These are phyloP conservation scores for Angomonas desouzai DNA, from an alignment of 208 protist species.

Conservation along the genomic window DNA sequence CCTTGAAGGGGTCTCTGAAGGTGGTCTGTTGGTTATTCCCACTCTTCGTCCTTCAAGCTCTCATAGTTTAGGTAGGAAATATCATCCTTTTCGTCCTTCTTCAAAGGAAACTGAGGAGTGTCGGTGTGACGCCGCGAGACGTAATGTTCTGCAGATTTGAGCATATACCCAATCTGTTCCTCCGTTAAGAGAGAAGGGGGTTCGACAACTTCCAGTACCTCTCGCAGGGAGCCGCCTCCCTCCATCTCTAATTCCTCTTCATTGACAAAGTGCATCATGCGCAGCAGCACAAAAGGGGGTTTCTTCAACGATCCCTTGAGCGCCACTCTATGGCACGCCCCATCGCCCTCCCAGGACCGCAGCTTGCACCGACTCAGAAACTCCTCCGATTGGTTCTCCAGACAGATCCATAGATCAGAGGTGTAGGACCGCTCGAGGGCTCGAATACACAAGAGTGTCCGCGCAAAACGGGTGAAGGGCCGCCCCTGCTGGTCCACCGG, in stretches of 20 bases:
- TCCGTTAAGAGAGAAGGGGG: neutral
- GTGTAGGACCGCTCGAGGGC: constrained; percentile 53
- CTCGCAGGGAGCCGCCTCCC: neutral
- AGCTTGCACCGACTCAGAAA: neutral
- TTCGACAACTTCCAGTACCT: neutral
- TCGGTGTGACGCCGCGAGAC: neutral
- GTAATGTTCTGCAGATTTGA: neutral
- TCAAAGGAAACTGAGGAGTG: neutral
- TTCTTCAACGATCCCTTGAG: constrained; percentile 16
- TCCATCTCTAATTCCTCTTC: constrained; percentile 24
- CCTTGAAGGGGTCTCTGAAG: neutral
- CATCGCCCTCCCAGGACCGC: neutral
- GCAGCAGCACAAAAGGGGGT: constrained; percentile 24
- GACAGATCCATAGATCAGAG: constrained; percentile 35
- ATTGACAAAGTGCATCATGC: constrained; percentile 29
- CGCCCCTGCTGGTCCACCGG: constrained; percentile 34
- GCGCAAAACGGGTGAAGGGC: constrained; percentile 28
- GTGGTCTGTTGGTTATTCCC: neutral
- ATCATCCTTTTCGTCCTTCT: neutral
- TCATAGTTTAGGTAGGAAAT: neutral
- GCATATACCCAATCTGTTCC: neutral
- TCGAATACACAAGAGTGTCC: constrained; percentile 45
- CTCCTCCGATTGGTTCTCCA: constrained; percentile 2
- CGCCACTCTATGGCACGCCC: neutral
- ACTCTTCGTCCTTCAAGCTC: constrained; percentile 2